Percentiles rank a stretch among this genome's conserved stretches.
phyloP scores from a whole-genome alignment of 192 early-diverging fungal genomes.

The Neocallimastix lanati region DNA sequence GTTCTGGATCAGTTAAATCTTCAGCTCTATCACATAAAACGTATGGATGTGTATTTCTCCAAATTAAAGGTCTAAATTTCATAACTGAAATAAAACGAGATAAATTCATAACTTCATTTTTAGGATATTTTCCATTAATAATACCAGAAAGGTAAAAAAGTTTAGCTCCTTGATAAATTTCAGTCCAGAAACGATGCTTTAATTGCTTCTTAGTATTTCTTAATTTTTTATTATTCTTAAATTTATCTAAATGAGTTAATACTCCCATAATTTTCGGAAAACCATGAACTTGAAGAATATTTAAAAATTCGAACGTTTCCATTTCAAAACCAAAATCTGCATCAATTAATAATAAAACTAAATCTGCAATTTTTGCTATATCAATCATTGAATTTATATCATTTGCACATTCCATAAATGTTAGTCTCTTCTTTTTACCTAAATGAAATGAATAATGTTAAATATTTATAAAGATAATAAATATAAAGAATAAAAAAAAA shows the following conservation, averaged over 20 bases:
- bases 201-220: conserved; percentile 77
- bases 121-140: conserved; percentile 82
- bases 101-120: conserved; percentile 84
- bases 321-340: conserved; percentile 98
- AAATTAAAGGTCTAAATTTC: conserved; percentile 90
- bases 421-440: conserved; percentile 81
- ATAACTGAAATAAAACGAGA: conserved; percentile 95
- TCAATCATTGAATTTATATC: conserved; percentile 97
- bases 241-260: conserved; percentile 86
- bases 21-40: conserved; percentile 90
- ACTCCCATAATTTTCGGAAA: conserved; percentile 98
- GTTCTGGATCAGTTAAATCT: conserved; percentile 84
- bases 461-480: too few relatives aligned
- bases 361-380: conserved; percentile 87
- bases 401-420: conserved; percentile 92
- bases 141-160: conserved; percentile 94
- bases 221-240: conserved; percentile 82
- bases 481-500: too few relatives aligned
- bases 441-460: too few relatives aligned
- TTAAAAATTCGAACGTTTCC: conserved; percentile 99
- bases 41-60: conserved; percentile 97
- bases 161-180: conserved; percentile 98
- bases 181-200: conserved; percentile 99
- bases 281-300: conserved; percentile 89
- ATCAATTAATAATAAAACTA: conserved; percentile 86